Evolutionary conservation across 2,329 filamentous ascomycete genomes (phyloP), one percentile per base, ranked within the genome.

Genomic region (Thielaviopsis punctulata): DNA sequence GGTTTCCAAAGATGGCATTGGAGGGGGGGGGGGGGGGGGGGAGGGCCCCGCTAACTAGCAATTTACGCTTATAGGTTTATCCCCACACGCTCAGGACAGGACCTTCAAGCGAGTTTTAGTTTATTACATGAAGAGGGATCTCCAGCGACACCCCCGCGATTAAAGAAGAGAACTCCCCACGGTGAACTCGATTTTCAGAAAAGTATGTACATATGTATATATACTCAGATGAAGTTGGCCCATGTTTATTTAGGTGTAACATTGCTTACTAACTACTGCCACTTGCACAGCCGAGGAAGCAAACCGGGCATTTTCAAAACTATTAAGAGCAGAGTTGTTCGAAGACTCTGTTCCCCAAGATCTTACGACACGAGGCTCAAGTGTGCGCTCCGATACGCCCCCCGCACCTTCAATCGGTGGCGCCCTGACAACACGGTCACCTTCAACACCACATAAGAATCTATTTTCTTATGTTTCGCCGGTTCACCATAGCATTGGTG

Each of bases 361-460:
- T 19, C 18, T 55, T 15, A 43, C 50, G 22, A 55, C 50, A 19
- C 49, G 53, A 36, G 53, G 53, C 13, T 50, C 53, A n/a, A 30
- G 47, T 19, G 44, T 43, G 25, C 49, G 50, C 21, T 84, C 86
- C 48, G 80, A 84, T 58, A 95, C 90, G 5, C 89, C 89, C 45
- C 89, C 89, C 23, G 79, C 80, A 59, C 66, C 68, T 18, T 70
- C 79, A 13, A 69, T 74, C 13, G 71, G 79, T 12, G 72, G 77
- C 22, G 67, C 88, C n/a, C 81, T 85, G 10, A 77, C 83, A 1
- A 82, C 79, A 53, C 73, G 92, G 54, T 95, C 90, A 0, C 92
- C 92, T 0, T 94, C 90, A 1, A 98, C 92, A 3, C 92, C 92
- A 9, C 88, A 95, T 66, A 96, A 95, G 39, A 98, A 98, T 59